A percentile compares a stretch with the other conserved stretches of the same genome.
Evolutionary conservation across 352 stramenopile species (phyloP).

Genomic region (Phytophthora hybrid): DNA sequence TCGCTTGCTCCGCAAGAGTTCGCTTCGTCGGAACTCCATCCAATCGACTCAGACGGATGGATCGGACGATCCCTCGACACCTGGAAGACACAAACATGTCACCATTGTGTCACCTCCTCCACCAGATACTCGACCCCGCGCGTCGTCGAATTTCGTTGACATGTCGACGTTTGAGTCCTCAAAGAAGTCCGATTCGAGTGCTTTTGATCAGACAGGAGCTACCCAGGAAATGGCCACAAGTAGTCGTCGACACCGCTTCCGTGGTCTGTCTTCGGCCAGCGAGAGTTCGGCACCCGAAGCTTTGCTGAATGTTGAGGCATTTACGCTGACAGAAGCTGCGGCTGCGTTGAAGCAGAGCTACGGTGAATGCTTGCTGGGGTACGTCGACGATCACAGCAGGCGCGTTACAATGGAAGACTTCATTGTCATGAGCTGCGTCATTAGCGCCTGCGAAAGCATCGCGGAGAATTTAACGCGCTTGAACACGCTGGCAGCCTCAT

Average conservation of each 20-base stretch:
- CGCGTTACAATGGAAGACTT: slow-evolving; percentile 71
- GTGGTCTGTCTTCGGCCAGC: slow-evolving; percentile 37
- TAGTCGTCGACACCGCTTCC: slow-evolving; percentile 31
- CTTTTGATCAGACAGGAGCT: slow-evolving; percentile 13
- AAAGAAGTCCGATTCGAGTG: slow-evolving; percentile 28
- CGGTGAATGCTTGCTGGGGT: slow-evolving; percentile 56
- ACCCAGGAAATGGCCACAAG: neutral
- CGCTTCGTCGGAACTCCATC: slow-evolving; percentile 25
- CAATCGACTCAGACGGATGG: slow-evolving; percentile 23
- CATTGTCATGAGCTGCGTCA: slow-evolving; percentile 78
- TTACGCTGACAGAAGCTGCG: slow-evolving; percentile 63
- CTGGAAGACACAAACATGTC: slow-evolving; percentile 20
- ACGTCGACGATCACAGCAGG: slow-evolving; percentile 38
- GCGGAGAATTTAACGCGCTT: slow-evolving; percentile 61
- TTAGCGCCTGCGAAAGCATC: slow-evolving; percentile 68
- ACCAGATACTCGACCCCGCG: slow-evolving; percentile 3
- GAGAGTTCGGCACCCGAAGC: slow-evolving; percentile 49
- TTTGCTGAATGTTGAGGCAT: slow-evolving; percentile 66
- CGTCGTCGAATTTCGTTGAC: slow-evolving; percentile 48
- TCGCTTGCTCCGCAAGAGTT: slow-evolving; percentile 26
- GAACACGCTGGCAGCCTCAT: slow-evolving; percentile 68
- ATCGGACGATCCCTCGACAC: slow-evolving; percentile 18
- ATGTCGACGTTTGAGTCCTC: slow-evolving; percentile 27
- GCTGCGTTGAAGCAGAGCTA: slow-evolving; percentile 61
- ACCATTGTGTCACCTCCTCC: slow-evolving; percentile 20